phyloP scores from a whole-genome alignment of 805 yeast species.

The Suhomyces faveliae region DNA sequence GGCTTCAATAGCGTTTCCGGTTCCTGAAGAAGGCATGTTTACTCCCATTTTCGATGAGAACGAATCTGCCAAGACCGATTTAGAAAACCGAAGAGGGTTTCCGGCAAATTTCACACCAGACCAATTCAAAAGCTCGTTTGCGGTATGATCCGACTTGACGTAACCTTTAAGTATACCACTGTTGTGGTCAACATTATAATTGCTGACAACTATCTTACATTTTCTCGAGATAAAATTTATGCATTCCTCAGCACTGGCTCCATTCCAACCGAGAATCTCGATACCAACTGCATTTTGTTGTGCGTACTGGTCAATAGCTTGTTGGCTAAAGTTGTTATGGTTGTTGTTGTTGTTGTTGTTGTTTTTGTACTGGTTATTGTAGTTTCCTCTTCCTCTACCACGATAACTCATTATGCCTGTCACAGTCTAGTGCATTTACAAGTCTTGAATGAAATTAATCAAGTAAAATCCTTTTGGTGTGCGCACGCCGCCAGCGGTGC shows the following conservation, averaged over 20 bases:
- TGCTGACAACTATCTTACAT: conserved; percentile 52
- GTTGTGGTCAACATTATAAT: conserved; percentile 50
- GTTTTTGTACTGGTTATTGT: conserved; percentile 12
- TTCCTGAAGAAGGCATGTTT: conserved; percentile 6
- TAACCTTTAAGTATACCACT: conserved; percentile 55
- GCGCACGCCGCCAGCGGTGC: neutral
- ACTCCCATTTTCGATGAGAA: conserved; percentile 13
- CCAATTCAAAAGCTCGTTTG: conserved; percentile 57
- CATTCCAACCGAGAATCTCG: conserved; percentile 79
- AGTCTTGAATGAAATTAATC: neutral
- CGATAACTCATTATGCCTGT: conserved; percentile 34
- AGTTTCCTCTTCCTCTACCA: conserved; percentile 30
- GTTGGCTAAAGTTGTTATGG: conserved; percentile 15
- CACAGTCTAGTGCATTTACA: neutral
- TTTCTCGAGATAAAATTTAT: conserved; percentile 69
- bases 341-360: conserved; percentile 16
- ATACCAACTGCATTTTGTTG: conserved; percentile 44
- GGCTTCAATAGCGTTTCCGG: conserved; percentile 54
- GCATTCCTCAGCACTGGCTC: conserved; percentile 68
- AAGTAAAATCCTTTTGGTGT: neutral
- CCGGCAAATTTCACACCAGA: conserved; percentile 85
- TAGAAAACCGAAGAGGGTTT: conserved; percentile 53
- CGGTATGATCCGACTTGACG: conserved; percentile 55
- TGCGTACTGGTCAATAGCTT: conserved; percentile 27
- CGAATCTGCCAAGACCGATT: conserved; percentile 20